These are phyloP conservation scores for Ilex aquifolium DNA, from an alignment of 257 asterid genomes.

Conservation along the genomic window DNA sequence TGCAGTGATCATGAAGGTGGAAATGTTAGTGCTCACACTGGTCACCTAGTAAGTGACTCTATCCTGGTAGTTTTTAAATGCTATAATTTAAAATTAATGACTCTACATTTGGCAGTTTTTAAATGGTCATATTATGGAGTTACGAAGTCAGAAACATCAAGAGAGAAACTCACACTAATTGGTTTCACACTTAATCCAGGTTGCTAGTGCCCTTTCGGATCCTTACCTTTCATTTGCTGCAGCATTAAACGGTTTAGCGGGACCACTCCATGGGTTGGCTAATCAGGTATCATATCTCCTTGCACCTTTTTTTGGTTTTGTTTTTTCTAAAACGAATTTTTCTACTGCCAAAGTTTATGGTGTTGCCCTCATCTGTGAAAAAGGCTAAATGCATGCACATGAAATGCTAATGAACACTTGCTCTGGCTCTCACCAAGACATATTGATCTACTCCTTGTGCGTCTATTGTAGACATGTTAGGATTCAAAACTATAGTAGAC, in stretches of 20 bases:
- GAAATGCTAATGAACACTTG: background rate
- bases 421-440: too few species aligned
- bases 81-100: too few species aligned
- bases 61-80: background rate
- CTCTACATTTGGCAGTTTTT: too few species aligned
- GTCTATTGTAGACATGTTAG: too few species aligned
- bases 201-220: conserved; percentile 97
- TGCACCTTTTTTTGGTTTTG: background rate
- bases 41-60: conserved; percentile 72
- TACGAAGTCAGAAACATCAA: too few species aligned
- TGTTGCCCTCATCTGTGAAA: background rate
- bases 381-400: background rate
- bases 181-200: conserved; percentile 42
- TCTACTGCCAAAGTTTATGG: background rate
- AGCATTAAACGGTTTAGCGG: conserved; percentile 97
- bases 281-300: conserved; percentile 66
- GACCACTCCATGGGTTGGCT: conserved; percentile 99
- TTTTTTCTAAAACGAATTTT: background rate
- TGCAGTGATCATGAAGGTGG: conserved; percentile 99
- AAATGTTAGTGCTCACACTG: conserved; percentile 99
- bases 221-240: conserved; percentile 99
- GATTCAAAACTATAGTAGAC: too few species aligned
- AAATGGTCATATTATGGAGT: too few species aligned
- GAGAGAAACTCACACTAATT: background rate
- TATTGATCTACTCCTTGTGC: too few species aligned